phyloP scores from a whole-genome alignment of 345 rosid species.

The Camelina hispida region DNA sequence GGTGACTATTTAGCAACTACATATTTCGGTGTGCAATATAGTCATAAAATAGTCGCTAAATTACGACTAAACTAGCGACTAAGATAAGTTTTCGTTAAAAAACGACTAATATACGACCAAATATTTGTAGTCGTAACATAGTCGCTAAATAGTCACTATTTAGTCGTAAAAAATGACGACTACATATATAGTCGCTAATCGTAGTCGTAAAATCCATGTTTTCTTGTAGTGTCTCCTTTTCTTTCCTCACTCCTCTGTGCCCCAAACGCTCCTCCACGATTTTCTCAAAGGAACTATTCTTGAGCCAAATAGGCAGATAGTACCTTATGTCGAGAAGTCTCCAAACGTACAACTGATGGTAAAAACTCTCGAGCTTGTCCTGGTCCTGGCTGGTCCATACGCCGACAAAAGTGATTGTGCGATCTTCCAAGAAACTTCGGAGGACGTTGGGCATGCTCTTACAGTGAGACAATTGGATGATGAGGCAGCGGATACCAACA shows the following conservation, averaged over 20 bases:
- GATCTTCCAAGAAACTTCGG: neutral
- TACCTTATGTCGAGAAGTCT: neutral
- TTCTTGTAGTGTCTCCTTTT: no score
- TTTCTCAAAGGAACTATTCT: neutral
- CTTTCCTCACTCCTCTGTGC: neutral
- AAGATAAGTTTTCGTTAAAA: no score
- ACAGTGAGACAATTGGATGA: slow-evolving; percentile 6
- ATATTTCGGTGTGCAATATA: no score
- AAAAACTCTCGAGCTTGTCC: neutral
- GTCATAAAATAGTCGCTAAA: no score
- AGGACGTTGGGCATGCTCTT: neutral
- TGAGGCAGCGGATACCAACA: neutral
- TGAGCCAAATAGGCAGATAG: neutral
- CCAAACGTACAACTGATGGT: slow-evolving; percentile 3
- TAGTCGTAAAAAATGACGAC: no score
- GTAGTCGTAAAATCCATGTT: no score
- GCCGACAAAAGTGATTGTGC: neutral
- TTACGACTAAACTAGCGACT: no score
- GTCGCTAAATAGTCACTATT: no score
- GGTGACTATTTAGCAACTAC: no score
- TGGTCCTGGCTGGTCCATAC: slow-evolving; percentile 10
- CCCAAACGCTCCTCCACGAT: slow-evolving; percentile 7
- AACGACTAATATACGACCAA: no score
- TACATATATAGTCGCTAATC: no score
- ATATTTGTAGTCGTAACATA: no score